These are phyloP conservation scores for Aeschynomene evenia DNA, from an alignment of 306 rosid genomes.

Conservation along the genomic window DNA sequence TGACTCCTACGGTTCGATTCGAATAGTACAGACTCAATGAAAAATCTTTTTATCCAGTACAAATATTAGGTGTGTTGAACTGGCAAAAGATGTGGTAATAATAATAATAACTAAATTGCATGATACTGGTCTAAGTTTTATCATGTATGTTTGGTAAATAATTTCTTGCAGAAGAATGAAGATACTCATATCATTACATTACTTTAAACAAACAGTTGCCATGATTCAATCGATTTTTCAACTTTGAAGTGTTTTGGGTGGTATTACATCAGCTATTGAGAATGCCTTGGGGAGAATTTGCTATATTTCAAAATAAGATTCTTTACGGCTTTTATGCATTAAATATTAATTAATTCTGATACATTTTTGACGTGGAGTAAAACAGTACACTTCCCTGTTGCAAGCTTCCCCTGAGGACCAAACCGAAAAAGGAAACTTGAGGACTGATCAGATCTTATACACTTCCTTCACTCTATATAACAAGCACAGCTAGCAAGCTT, in stretches of 20 bases:
- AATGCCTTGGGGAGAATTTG: not conserved
- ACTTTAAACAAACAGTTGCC: not conserved
- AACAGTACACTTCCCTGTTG: not conserved
- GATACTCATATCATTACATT: too few species aligned
- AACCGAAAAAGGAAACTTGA: conserved; percentile 27
- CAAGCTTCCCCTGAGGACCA: conserved; percentile 23
- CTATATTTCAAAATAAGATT: not conserved
- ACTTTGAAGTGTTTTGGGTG: not conserved
- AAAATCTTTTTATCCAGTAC: not conserved
- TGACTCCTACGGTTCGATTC: not conserved
- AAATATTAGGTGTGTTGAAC: too few species aligned
- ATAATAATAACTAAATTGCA: not conserved
- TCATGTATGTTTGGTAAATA: not conserved
- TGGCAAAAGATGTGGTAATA: too few species aligned
- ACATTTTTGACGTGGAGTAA: not conserved
- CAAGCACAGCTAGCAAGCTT: conserved; percentile 20
- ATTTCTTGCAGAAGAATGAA: not conserved
- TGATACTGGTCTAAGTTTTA: not conserved
- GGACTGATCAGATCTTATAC: conserved; percentile 39
- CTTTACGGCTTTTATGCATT: not conserved
- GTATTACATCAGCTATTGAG: not conserved
- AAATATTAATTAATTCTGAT: not conserved
- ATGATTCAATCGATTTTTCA: not conserved
- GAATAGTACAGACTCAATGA: too few species aligned
- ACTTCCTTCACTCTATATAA: conserved; percentile 19